phyloP scores from a whole-genome alignment of 352 stramenopile species.

The Phytophthora citricola region DNA sequence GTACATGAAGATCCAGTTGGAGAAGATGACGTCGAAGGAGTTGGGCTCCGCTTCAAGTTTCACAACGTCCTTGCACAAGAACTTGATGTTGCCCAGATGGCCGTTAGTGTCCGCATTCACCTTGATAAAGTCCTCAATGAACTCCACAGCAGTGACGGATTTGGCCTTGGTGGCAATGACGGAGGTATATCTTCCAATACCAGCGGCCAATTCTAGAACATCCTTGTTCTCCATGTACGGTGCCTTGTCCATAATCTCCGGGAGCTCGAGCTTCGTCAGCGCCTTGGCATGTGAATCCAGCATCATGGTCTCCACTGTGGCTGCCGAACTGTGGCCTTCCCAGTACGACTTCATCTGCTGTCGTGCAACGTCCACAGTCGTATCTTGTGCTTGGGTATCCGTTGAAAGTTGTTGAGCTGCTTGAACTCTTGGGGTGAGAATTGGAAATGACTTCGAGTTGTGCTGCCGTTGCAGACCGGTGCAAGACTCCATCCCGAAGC shows the following conservation, averaged over 20 bases:
- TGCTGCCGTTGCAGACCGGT: constrained; percentile 8
- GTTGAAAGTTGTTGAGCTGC: constrained; percentile 3
- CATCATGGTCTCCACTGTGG: constrained; percentile 86
- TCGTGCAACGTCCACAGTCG: constrained; percentile 58
- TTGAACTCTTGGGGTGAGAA: constrained; percentile 10
- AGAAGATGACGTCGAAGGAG: constrained; percentile 79
- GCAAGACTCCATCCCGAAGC: neutral
- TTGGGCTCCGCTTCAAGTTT: constrained; percentile 58
- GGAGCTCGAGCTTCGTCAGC: constrained; percentile 72
- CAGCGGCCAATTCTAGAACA: constrained; percentile 65
- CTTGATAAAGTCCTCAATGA: constrained; percentile 83
- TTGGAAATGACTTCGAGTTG: constrained; percentile 15
- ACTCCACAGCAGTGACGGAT: constrained; percentile 70
- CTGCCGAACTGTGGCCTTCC: constrained; percentile 62
- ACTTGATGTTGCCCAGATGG: constrained; percentile 68
- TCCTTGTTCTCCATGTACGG: constrained; percentile 61
- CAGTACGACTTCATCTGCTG: constrained; percentile 83
- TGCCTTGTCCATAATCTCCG: constrained; percentile 74
- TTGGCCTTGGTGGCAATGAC: constrained; percentile 57
- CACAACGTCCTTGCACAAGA: constrained; percentile 74
- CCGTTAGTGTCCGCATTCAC: constrained; percentile 56
- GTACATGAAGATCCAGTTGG: constrained; percentile 86
- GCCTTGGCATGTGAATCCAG: constrained; percentile 75
- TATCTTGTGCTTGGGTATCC: constrained; percentile 18
- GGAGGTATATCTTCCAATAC: constrained; percentile 75